Conservation (phyloP, 1,284 basidiomycete species). For the Grifola frondosa region DNA sequence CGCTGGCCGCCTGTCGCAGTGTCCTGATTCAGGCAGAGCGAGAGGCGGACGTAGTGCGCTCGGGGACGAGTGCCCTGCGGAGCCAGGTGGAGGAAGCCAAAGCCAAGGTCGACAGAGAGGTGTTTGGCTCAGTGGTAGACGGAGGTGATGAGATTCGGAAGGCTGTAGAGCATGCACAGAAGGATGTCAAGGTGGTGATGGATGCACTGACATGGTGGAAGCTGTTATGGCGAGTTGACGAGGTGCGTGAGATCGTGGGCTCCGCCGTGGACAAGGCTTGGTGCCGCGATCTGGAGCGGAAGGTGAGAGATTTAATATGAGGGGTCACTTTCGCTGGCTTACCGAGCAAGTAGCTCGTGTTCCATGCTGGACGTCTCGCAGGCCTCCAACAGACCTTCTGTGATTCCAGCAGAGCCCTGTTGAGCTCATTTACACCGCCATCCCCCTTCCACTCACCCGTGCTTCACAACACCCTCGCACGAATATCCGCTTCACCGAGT, state of each 20-base stretch:
- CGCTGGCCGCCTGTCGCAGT: constrained; percentile 34
- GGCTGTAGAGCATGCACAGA: constrained; percentile 48
- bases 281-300: constrained; percentile 65
- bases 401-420: constrained; percentile 40
- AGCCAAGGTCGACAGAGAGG: constrained; percentile 33
- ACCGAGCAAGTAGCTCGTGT: constrained; percentile 51
- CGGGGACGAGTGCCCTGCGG: constrained; percentile 32
- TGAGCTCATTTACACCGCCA: constrained; percentile 37
- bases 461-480: constrained; percentile 66
- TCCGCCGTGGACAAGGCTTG: constrained; percentile 55
- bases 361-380: constrained; percentile 69
- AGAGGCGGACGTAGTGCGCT: constrained; percentile 32
- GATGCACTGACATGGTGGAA: constrained; percentile 65
- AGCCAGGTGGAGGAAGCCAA: constrained; percentile 34
- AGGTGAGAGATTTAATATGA: constrained; percentile 41
- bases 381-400: constrained; percentile 51
- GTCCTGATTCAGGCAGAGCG: constrained; percentile 28
- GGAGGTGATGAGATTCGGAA: constrained; percentile 46
- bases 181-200: constrained; percentile 53
- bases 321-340: neutral
- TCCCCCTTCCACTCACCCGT: constrained; percentile 60
- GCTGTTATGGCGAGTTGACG: constrained; percentile 69
- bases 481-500: constrained; percentile 48
- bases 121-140: constrained; percentile 34
- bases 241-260: constrained; percentile 59